Percentiles rank a stretch among this genome's conserved stretches.
Conservation (phyloP, 140 eudicot species). For the Ambrosia hybrid region DNA sequence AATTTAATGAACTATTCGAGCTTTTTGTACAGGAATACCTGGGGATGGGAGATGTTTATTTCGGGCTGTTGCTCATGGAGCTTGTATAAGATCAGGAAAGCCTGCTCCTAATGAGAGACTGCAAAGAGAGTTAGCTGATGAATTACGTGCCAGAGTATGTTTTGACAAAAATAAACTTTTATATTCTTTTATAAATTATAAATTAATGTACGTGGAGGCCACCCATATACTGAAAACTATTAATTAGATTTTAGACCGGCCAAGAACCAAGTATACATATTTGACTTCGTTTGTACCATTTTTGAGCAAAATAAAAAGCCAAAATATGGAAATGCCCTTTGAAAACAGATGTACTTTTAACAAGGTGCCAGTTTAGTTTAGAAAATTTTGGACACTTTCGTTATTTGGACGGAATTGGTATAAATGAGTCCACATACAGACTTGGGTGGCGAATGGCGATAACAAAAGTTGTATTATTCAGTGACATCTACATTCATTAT, state of each 20-base stretch:
- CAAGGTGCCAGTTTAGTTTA: too few species aligned
- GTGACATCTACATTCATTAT: neutral
- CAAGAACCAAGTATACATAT: neutral
- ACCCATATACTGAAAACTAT: neutral
- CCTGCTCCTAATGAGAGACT: constrained; percentile 80
- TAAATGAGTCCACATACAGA: neutral
- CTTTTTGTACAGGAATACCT: constrained; percentile 68
- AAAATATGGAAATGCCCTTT: neutral
- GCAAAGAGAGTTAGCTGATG: constrained; percentile 91
- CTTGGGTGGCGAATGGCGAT: neutral
- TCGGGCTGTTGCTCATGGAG: constrained; percentile 97
- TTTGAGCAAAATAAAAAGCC: neutral
- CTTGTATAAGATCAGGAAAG: constrained; percentile 78
- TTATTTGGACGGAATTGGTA: neutral
- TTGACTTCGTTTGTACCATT: neutral
- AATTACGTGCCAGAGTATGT: constrained; percentile 70
- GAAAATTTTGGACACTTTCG: neutral
- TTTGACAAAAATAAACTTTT: neutral
- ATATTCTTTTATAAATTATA: neutral
- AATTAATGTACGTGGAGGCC: neutral
- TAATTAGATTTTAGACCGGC: neutral
- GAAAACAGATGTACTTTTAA: too few species aligned
- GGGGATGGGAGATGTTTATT: constrained; percentile 99
- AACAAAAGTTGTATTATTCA: neutral
- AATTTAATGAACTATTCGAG: constrained; percentile 19